A percentile compares a stretch with the other conserved stretches of the same genome.
Evolutionary conservation across 805 yeast genomes (phyloP).

Genomic region (Lachancea mirantina): DNA sequence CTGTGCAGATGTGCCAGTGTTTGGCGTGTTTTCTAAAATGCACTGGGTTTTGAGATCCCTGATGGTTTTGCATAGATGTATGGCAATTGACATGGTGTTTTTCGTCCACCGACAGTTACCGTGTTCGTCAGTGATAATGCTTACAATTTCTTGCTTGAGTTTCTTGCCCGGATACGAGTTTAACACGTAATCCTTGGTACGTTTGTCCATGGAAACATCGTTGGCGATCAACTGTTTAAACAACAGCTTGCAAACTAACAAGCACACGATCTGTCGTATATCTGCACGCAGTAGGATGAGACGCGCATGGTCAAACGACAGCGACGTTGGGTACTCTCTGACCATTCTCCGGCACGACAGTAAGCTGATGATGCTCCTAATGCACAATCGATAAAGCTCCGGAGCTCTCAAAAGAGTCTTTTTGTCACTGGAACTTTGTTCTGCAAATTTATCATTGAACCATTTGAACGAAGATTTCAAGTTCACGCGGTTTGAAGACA

Average conservation of each 20-base stretch:
- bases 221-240: slow-evolving; percentile 58
- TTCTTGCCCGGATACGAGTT: slow-evolving; percentile 35
- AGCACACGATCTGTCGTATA: slow-evolving; percentile 75
- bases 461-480: slow-evolving; percentile 57
- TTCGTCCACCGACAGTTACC: slow-evolving; percentile 90
- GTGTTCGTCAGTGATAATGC: slow-evolving; percentile 76
- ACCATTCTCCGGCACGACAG: slow-evolving; percentile 76
- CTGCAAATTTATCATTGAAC: slow-evolving; percentile 40
- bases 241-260: slow-evolving; percentile 63
- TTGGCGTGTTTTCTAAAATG: slow-evolving; percentile 3
- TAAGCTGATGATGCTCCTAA: slow-evolving; percentile 51
- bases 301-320: slow-evolving; percentile 79
- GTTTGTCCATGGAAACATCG: slow-evolving; percentile 24
- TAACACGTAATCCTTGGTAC: slow-evolving; percentile 32
- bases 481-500: slow-evolving; percentile 47
- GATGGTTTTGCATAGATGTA: slow-evolving; percentile 37
- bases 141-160: slow-evolving; percentile 64
- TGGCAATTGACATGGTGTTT: slow-evolving; percentile 62
- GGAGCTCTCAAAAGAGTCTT: slow-evolving; percentile 13
- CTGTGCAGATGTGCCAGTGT: slow-evolving; percentile 20
- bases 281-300: slow-evolving; percentile 74
- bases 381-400: slow-evolving; percentile 35
- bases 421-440: slow-evolving; percentile 13
- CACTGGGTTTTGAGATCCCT: slow-evolving; percentile 26
- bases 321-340: slow-evolving; percentile 72